Evolutionary conservation across 352 stramenopile species (phyloP), one percentile per base, ranked within the genome.

Genomic region (Phytophthora megakarya): DNA sequence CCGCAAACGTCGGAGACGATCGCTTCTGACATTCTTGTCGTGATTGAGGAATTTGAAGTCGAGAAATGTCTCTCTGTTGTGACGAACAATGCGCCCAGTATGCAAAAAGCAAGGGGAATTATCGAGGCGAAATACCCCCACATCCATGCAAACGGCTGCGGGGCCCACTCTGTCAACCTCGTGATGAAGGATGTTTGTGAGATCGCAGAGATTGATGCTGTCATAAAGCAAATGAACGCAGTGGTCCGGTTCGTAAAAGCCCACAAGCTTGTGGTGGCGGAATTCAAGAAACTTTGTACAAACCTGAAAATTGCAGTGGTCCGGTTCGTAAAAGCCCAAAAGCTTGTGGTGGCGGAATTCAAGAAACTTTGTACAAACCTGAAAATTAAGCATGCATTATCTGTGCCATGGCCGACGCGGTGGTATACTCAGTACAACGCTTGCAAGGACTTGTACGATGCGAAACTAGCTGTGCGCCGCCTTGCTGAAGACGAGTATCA

Each of bases 111-210:
- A 21, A 25, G 45, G 45, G 26, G 4, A 55, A n/a, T 55, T 16
- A 55, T 45, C 28, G 8, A 45, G 33, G 15, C 9, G 5, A 47
- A 42, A 19, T 22, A 53, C 13, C 46, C 46, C 4, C 11, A 15
- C 4, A 42, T 53, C 4, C 42, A 42, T 21, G 28, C 46, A 3
- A 40, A 53, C 28, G 28, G 46, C 7, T 53, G 46, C 19, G 28
- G 8, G 12, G 48, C 35, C 5, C 19, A 46, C n/a, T 33, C 38
- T 8, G 33, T 44, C 16, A 46, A 56, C 30, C 13, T 45, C 9
- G 19, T 56, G 19, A 56, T 45, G 13, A 56, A 56, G 23, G 35
- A 56, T 37, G 22, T 56, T 0, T 56, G 48, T n/a, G 18, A 5
- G 5, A 13, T 56, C 22, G 9, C 13, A 0, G 35, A 26, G 3